Evolutionary conservation across 2,329 filamentous ascomycete species (phyloP), one percentile per base, ranked within the genome.

Genomic region (Colletotrichum plurivorum): DNA sequence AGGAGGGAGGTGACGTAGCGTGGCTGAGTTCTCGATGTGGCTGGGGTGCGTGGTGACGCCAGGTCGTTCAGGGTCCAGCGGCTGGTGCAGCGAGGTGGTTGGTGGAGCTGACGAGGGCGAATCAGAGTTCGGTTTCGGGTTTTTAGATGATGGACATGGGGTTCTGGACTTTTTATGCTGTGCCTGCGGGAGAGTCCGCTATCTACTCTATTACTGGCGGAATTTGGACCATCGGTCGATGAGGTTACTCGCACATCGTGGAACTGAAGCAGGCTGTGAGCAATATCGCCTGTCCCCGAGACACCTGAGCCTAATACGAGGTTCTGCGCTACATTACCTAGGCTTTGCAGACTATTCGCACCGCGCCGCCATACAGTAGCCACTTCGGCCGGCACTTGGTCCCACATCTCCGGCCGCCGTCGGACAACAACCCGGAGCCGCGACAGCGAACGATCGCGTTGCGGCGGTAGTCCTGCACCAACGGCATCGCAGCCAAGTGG

Each of bases 131-230:
- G 8, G 7, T 6, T 5, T 1, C 12, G n/a, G 31, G 4, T 18
- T 43, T 43, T 45, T 31, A 63, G 43, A 51, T 45, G 57, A 58
- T 57, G 16, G 39, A n/a, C n/a, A n/a, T n/a, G 39, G 39, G 16
- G 49, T 22, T 63, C 60, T 63, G 60, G 60, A 41, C 60, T n/a
- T 25, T 22, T n/a, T 3, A 53, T 59, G 60, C 36, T 46, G 61
- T 59, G 60, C 25, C 45, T 64, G 46, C 54, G 61, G 65, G 27
- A 68, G 41, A 53, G 20, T 65, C 61, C 53, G 61, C 27, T 5
- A 0, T 16, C 16, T 45, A 15, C 13, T 13, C 13, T 16, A 22
- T 65, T 13, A 69, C n/a, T 46, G 52, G 54, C 20, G 22, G 48
- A 5, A 20, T 10, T 5, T 31, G 3, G 48, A 18, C 20, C n/a